Conservation (phyloP, 192 early-diverging fungal genomes). For the Rhizophagus prolifer region DNA sequence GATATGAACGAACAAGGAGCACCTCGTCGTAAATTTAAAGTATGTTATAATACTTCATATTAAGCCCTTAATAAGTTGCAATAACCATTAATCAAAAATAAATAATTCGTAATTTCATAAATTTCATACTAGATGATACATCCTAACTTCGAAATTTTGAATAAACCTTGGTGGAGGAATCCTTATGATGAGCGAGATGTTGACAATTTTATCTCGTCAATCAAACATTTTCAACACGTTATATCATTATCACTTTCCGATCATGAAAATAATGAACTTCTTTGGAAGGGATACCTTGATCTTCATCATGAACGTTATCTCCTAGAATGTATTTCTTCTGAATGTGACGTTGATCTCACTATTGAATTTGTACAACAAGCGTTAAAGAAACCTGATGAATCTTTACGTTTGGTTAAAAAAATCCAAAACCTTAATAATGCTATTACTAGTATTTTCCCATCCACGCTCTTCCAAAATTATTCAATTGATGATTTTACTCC, state of each 20-base stretch:
- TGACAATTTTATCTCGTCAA: background rate
- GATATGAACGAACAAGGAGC: no score
- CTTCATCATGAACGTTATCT: conserved; percentile 21
- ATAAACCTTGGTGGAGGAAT: conserved; percentile 18
- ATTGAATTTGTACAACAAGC: conserved; percentile 12
- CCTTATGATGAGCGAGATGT: conserved; percentile 5
- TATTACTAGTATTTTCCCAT: conserved; percentile 12
- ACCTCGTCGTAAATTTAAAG: no score
- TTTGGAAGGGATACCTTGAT: conserved; percentile 23
- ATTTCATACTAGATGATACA: conserved; percentile 21
- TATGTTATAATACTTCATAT: no score
- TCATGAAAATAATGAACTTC: background rate
- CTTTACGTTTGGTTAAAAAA: conserved; percentile 14
- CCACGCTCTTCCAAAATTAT: conserved; percentile 13
- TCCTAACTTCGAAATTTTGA: conserved; percentile 24
- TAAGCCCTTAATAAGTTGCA: no score
- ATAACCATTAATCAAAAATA: no score
- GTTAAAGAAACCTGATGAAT: conserved; percentile 16
- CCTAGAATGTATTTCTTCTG: conserved; percentile 12
- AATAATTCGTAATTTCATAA: background rate
- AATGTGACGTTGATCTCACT: conserved; percentile 1
- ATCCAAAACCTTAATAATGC: conserved; percentile 3
- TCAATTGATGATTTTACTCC: conserved; percentile 22
- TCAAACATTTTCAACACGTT: background rate
- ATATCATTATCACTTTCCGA: conserved; percentile 10